These are phyloP conservation scores for Santalum album DNA, from an alignment of 164 flowering plant species.

Conservation along the genomic window DNA sequence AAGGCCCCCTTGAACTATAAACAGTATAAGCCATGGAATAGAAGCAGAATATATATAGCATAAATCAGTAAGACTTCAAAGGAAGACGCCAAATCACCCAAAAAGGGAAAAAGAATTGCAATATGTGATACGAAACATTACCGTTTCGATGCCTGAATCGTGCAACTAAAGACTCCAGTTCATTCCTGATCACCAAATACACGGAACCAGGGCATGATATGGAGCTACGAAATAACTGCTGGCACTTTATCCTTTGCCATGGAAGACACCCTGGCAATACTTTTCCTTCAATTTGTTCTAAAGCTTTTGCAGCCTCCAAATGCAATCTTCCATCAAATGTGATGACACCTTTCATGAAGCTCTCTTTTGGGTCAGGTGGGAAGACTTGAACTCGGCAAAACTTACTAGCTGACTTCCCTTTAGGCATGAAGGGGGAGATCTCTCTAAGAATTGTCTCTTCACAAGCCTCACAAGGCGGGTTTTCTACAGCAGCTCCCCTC, in stretches of 20 bases:
- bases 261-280: slow-evolving; percentile 61
- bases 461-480: slow-evolving; percentile 36
- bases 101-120: not conserved
- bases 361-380: slow-evolving; percentile 54
- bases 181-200: slow-evolving; percentile 49
- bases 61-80: too few species aligned
- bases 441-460: slow-evolving; percentile 75
- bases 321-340: slow-evolving; percentile 83
- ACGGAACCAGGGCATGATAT: slow-evolving; percentile 60
- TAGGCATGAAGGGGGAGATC: slow-evolving; percentile 67
- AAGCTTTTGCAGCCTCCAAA: slow-evolving; percentile 94
- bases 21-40: too few species aligned
- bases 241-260: slow-evolving; percentile 90
- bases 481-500: slow-evolving; percentile 52
- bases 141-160: slow-evolving; percentile 42
- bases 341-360: slow-evolving; percentile 47
- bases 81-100: too few species aligned
- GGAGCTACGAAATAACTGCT: slow-evolving; percentile 62
- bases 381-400: slow-evolving; percentile 60
- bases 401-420: slow-evolving; percentile 22
- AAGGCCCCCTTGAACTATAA: too few species aligned
- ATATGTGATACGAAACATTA: slow-evolving; percentile 11
- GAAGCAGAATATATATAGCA: too few species aligned
- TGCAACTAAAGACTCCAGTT: slow-evolving; percentile 45
- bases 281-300: slow-evolving; percentile 77